These are phyloP conservation scores for Kalanchoe fedtschenkoi DNA, from an alignment of 164 flowering plant genomes.

Conservation along the genomic window DNA sequence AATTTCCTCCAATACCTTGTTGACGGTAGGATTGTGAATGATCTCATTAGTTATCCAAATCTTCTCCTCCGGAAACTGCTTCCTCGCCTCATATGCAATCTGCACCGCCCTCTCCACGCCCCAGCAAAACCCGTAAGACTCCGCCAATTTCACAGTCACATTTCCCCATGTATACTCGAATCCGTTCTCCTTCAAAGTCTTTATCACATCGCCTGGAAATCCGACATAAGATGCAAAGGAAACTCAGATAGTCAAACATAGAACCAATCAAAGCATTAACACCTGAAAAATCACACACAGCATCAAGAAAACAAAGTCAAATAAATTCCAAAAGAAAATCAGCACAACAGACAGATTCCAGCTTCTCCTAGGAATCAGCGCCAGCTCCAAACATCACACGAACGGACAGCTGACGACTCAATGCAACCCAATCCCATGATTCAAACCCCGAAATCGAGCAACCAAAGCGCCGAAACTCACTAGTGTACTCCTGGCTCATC, in stretches of 20 bases:
- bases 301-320: background rate
- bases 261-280: background rate
- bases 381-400: background rate
- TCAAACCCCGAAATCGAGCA: no score
- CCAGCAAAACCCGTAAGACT: constrained; percentile 94
- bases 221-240: background rate
- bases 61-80: constrained; percentile 77
- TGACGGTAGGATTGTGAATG: constrained; percentile 23
- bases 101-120: constrained; percentile 98
- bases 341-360: background rate
- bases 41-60: constrained; percentile 94
- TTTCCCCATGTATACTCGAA: constrained; percentile 78
- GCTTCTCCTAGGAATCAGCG: background rate
- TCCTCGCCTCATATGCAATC: constrained; percentile 95
- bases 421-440: background rate
- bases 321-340: background rate
- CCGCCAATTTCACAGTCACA: constrained; percentile 82
- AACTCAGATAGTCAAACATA: background rate
- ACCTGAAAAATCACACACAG: background rate
- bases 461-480: constrained; percentile 25
- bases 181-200: constrained; percentile 82
- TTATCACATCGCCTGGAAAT: constrained; percentile 67
- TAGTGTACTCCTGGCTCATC: constrained; percentile 81
- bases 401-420: no score
- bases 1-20: constrained; percentile 36